Evolutionary conservation across 2,329 filamentous ascomycete genomes (phyloP).

Genomic region (Stachybotrys elegans): DNA sequence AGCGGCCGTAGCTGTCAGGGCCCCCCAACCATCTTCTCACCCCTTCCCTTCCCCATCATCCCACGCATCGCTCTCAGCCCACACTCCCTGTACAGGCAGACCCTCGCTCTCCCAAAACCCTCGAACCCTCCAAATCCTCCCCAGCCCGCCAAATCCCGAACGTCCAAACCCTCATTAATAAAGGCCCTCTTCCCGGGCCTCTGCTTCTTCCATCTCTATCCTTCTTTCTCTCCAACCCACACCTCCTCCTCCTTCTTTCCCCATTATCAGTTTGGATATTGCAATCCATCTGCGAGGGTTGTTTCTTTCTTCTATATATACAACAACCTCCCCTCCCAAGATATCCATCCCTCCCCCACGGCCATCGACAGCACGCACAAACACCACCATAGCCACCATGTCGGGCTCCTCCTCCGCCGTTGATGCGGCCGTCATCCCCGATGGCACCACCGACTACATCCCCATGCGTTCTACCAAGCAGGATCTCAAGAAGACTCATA

Average conservation of each 20-base stretch:
- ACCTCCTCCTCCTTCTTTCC: conserved; percentile 10
- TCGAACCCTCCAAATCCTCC: not conserved
- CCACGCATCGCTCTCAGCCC: not conserved
- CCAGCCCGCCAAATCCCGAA: not conserved
- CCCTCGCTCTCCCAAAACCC: no score
- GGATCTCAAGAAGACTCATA: conserved; percentile 71
- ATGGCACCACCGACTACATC: conserved; percentile 53
- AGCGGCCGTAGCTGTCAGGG: no score
- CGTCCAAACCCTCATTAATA: not conserved
- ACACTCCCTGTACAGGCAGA: no score
- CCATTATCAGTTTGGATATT: no score
- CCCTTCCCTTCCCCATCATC: not conserved
- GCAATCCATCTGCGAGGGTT: no score
- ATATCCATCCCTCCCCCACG: no score
- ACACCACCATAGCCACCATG: no score
- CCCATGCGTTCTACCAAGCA: conserved; percentile 40
- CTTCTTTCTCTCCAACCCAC: conserved; percentile 1
- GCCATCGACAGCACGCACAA: no score
- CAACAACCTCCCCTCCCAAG: no score
- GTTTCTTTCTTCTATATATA: no score
- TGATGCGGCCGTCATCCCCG: conserved; percentile 38
- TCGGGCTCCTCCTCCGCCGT: conserved; percentile 32
- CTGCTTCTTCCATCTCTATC: not conserved
- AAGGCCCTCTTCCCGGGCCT: not conserved
- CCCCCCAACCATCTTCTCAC: not conserved